Conservation (phyloP, 257 asterid genomes). For the Solanum habrochaites region DNA sequence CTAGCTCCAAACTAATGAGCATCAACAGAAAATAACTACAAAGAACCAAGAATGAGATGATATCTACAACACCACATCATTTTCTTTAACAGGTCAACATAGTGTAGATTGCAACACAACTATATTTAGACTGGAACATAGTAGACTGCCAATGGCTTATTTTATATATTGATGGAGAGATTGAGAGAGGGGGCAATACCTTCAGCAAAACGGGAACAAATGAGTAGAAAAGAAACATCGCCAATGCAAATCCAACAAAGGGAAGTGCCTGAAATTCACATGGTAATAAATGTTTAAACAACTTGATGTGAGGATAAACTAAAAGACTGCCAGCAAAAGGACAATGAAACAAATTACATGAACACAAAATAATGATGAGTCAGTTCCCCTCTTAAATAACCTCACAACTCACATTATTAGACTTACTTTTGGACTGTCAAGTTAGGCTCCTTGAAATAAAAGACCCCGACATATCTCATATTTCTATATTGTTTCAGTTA, state of each 20-base stretch:
- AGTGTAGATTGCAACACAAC: neutral
- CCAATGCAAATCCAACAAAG: slow-evolving; percentile 69
- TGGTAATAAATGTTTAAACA: neutral
- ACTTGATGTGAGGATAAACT: neutral
- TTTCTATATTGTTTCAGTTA: neutral
- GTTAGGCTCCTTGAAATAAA: neutral
- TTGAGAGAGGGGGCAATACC: slow-evolving; percentile 24
- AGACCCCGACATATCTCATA: neutral
- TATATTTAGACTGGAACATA: neutral
- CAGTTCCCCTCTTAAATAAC: neutral
- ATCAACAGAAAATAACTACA: neutral
- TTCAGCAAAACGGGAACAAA: slow-evolving; percentile 69
- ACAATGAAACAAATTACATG: neutral
- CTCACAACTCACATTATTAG: neutral
- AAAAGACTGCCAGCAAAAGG: neutral
- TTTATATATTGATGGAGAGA: neutral
- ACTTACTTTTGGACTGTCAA: neutral
- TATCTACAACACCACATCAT: neutral
- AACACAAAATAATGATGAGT: neutral
- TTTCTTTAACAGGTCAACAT: neutral
- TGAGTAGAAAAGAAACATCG: slow-evolving; percentile 85
- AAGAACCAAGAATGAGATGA: neutral
- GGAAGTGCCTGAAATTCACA: slow-evolving; percentile 54
- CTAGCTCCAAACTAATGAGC: neutral
- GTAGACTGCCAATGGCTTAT: too few relatives aligned